Conservation (phyloP, 2,329 filamentous ascomycete species). For the Calcarisporium arbuscula region DNA sequence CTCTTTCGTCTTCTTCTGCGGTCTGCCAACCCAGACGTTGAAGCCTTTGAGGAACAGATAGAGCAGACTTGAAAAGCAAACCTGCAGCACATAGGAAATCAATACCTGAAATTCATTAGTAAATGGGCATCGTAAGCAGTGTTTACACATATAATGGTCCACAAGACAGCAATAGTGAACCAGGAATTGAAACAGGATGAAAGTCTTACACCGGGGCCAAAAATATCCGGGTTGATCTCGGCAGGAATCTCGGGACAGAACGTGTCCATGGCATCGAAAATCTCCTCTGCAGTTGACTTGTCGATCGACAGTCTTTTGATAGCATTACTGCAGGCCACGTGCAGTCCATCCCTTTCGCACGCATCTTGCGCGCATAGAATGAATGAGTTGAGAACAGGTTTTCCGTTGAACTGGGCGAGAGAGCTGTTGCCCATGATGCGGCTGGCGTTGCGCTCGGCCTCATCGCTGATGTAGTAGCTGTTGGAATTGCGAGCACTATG, state of each 20-base stretch:
- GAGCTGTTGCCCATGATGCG: slow-evolving; percentile 25
- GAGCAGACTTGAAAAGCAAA: slow-evolving; percentile 26
- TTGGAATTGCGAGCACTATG: slow-evolving; percentile 25
- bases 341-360: slow-evolving; percentile 26
- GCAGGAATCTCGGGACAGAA: slow-evolving; percentile 30
- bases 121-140: too few relatives aligned
- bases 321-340: slow-evolving; percentile 21
- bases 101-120: slow-evolving; percentile 22
- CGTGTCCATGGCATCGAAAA: slow-evolving; percentile 26
- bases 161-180: too few relatives aligned
- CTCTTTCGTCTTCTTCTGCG: slow-evolving; percentile 17
- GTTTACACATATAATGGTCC: slow-evolving; percentile 6
- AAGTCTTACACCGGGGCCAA: slow-evolving; percentile 28
- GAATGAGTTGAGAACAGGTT: slow-evolving; percentile 24
- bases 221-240: slow-evolving; percentile 32
- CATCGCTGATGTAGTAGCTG: slow-evolving; percentile 22
- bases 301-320: slow-evolving; percentile 19
- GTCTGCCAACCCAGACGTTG: slow-evolving; percentile 26
- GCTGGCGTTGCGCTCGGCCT: slow-evolving; percentile 30
- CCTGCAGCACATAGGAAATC: slow-evolving; percentile 32
- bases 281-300: slow-evolving; percentile 19
- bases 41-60: slow-evolving; percentile 29
- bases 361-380: slow-evolving; percentile 28
- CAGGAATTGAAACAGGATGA: neutral
- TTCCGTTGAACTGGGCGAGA: slow-evolving; percentile 23